Percentiles rank a stretch among this genome's conserved stretches.
phyloP scores from a whole-genome alignment of 2,329 filamentous ascomycete species.

The Helicocarpus griseus region DNA sequence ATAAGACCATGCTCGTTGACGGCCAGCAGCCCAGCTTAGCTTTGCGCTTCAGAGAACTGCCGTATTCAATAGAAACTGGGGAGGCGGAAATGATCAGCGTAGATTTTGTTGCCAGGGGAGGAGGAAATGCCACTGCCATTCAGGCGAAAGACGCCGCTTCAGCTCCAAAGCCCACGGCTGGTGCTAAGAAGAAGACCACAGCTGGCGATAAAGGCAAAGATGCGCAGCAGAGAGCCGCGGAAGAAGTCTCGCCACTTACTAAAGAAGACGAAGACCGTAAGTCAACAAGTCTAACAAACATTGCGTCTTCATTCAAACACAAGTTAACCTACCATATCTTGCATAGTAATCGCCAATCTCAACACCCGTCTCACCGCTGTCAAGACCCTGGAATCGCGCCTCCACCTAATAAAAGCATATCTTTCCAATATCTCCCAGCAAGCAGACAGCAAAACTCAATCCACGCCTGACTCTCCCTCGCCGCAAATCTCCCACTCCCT shows the following conservation, averaged over 20 bases:
- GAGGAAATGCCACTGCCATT: constrained; percentile 65
- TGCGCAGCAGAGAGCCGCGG: constrained; percentile 27
- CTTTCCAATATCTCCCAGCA: constrained; percentile 50
- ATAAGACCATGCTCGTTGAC: constrained; percentile 61
- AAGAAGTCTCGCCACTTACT: constrained; percentile 33
- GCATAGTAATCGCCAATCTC: constrained; percentile 55
- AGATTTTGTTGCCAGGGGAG: constrained; percentile 79
- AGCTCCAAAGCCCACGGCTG: constrained; percentile 17
- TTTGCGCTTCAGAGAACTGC: constrained; percentile 71
- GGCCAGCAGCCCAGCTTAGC: constrained; percentile 49
- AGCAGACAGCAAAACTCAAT: constrained; percentile 30
- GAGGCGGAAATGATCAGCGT: constrained; percentile 98
- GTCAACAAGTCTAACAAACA: constrained; percentile 12
- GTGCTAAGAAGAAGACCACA: constrained; percentile 20
- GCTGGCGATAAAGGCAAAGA: constrained; percentile 26
- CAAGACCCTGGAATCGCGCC: constrained; percentile 76
- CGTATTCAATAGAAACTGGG: constrained; percentile 82
- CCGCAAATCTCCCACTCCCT: constrained; percentile 52
- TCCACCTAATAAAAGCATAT: constrained; percentile 65
- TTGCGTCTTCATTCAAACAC: neutral
- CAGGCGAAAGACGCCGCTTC: constrained; percentile 16
- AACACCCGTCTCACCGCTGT: constrained; percentile 87
- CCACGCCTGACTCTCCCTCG: constrained; percentile 19
- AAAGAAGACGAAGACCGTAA: constrained; percentile 56
- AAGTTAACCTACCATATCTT: constrained; percentile 6